phyloP scores from a whole-genome alignment of 306 rosid species.

The Glycine latifolia region DNA sequence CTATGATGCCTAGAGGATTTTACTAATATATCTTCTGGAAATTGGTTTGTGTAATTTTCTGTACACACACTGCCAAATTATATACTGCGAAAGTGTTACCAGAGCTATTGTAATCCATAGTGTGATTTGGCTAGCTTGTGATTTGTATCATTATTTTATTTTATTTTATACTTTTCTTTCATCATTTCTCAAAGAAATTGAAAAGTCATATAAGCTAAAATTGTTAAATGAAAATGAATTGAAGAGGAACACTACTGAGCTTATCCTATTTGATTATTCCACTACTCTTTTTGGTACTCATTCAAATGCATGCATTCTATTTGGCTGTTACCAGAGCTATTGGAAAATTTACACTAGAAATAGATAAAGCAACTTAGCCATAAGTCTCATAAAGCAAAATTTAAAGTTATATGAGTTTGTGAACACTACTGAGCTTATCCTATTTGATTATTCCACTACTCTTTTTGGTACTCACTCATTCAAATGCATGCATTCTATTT shows the following conservation, averaged over 20 bases:
- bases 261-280: neutral
- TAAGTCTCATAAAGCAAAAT: neutral
- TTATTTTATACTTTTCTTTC: neutral
- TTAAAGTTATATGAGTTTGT: neutral
- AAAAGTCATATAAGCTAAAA: neutral
- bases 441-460: too few species aligned
- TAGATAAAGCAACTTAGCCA: neutral
- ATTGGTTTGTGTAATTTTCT: neutral
- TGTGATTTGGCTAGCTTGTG: neutral
- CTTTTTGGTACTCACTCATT: neutral
- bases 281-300: neutral
- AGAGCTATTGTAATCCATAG: neutral
- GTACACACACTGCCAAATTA: neutral
- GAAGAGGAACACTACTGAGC: neutral
- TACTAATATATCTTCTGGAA: conserved; percentile 26
- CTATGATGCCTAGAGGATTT: conserved; percentile 15
- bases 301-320: neutral
- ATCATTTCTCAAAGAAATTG: neutral
- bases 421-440: too few species aligned
- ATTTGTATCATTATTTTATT: neutral
- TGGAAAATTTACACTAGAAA: neutral
- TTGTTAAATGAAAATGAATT: conserved; percentile 1
- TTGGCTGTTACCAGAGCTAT: too few species aligned
- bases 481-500: neutral
- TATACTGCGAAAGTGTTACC: conserved; percentile 15